phyloP scores from a whole-genome alignment of 2,329 filamentous ascomycete genomes.

The Pyrenochaeta sp. region DNA sequence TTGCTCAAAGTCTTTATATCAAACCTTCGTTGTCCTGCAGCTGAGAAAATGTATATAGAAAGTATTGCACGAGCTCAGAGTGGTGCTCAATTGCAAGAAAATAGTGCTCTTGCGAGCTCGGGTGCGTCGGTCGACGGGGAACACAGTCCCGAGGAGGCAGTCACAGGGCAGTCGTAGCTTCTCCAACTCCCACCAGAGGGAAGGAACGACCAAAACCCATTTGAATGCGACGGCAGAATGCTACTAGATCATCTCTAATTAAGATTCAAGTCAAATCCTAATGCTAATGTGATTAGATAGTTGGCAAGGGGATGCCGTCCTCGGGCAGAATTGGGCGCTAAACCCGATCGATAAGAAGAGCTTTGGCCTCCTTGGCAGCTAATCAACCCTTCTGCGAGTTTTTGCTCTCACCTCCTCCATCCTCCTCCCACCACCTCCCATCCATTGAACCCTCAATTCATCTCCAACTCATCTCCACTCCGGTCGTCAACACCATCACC shows the following conservation, averaged over 20 bases:
- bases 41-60: neutral
- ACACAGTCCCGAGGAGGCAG: neutral
- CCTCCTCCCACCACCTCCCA: conserved; percentile 37
- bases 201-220: neutral
- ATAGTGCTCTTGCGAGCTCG: neutral
- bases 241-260: neutral
- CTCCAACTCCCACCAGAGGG: neutral
- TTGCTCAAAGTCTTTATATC: neutral
- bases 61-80: neutral
- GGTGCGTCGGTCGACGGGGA: conserved; percentile 1
- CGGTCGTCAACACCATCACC: conserved; percentile 44
- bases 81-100: neutral
- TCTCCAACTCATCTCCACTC: conserved; percentile 52
- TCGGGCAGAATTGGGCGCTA: conserved; percentile 20
- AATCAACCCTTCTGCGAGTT: conserved; percentile 29
- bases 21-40: neutral
- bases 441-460: conserved; percentile 49
- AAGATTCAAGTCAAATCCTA: neutral
- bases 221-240: neutral
- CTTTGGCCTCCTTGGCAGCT: conserved; percentile 29
- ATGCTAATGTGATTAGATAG: conserved; percentile 6
- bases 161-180: conserved; percentile 2
- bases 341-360: conserved; percentile 22
- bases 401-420: conserved; percentile 35
- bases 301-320: conserved; percentile 15